Conservation (phyloP, 495 filamentous ascomycete genomes). For the Staphylotrichum longicolle region DNA sequence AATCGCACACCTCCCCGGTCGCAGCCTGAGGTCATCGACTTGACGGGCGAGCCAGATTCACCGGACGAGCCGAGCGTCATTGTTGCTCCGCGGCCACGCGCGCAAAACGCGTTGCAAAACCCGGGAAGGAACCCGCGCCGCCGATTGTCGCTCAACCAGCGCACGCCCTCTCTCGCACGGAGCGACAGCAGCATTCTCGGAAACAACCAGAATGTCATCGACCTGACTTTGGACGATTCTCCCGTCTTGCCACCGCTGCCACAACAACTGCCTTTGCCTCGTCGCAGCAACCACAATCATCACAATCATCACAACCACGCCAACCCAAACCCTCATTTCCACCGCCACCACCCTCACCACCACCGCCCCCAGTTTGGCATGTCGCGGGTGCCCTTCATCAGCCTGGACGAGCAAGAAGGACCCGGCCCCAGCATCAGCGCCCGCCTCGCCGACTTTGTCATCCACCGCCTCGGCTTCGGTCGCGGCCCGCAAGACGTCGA, state of each 20-base stretch:
- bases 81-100: not conserved
- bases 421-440: not conserved
- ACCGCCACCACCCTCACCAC: not conserved
- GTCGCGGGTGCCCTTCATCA: not conserved
- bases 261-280: constrained; percentile 4
- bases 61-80: constrained; percentile 8
- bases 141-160: constrained; percentile 32
- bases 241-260: constrained; percentile 10
- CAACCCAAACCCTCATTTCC: not conserved
- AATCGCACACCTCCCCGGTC: not conserved
- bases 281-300: not conserved
- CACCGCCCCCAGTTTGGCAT: not conserved
- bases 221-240: constrained; percentile 38
- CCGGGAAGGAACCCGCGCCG: constrained; percentile 32
- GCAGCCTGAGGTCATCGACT: constrained; percentile 35
- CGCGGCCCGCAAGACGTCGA: constrained; percentile 23
- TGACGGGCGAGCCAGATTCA: constrained; percentile 42
- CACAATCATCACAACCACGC: not conserved
- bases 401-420: not conserved
- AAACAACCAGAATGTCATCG: constrained; percentile 35
- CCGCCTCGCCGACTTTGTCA: not conserved
- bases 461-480: constrained; percentile 1
- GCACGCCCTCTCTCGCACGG: constrained; percentile 39
- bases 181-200: constrained; percentile 43
- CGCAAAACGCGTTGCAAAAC: constrained; percentile 1